Base-by-base conservation (phyloP, 208 protist genomes). In the Trypanosoma brucei region DNA sequence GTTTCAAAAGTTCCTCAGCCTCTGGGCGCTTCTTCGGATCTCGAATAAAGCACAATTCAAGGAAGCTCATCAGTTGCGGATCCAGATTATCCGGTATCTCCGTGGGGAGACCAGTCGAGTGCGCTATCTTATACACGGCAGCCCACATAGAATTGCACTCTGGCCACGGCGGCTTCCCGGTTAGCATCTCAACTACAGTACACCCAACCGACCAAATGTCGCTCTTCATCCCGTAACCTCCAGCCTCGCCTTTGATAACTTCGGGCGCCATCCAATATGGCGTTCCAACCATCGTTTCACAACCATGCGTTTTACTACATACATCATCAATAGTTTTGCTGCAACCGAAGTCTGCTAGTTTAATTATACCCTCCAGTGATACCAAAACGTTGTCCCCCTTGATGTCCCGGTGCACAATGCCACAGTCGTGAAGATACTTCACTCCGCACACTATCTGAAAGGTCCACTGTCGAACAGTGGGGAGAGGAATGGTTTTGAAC, bases 121-220 rank as follows among this genome's bases (percentile, higher is more conserved):
- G 83, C 5, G 83, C 84, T 51, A 93, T 95, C 62, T 92, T 92
- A 70, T 91, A 94, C 53, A 94, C 85, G 9, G 86, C 85, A 1
- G 83, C 81, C 83, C 83, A 92, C 83, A 88, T 88, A 31, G 81
- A 90, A 72, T 91, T 91, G 65, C 86, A 91, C 75, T 91, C 84
- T 40, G 90, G 90, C 90, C 86, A 93, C 59, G 90, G 90, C n/a
- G 86, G 85, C 59, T 86, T 85, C 38, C 90, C 90, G n/a, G 83
- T 93, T 44, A 95, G 69, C 93, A 97, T 95, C 55, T 98, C 94
- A 2, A 97, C 90, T 9, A 93, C 86, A 7, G 93, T 97, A 69
- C 95, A 97, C 38, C 95, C 95, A 22, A 94, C 76, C 5, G 92
- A 96, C 93, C 93, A 98, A 36, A 97, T 94, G 67, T 98, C 95